Conservation (phyloP, 306 rosid genomes). For the Malus sieversii region DNA sequence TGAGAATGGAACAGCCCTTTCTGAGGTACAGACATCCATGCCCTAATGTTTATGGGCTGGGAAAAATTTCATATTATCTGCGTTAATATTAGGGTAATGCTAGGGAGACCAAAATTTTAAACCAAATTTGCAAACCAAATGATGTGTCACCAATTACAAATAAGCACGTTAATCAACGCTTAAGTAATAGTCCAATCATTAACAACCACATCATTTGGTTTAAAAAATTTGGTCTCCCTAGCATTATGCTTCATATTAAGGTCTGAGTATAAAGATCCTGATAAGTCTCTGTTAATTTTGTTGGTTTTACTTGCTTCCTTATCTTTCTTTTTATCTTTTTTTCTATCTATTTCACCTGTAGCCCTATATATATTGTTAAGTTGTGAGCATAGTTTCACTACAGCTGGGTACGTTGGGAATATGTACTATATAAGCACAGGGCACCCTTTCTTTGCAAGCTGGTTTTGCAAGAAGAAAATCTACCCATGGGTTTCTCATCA, state of each 20-base stretch:
- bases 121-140: no score
- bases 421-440: not conserved
- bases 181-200: no score
- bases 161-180: no score
- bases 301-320: slow-evolving; percentile 1
- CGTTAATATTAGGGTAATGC: not conserved
- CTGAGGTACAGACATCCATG: slow-evolving; percentile 46
- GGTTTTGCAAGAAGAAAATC: not conserved
- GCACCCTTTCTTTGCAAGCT: not conserved
- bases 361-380: not conserved
- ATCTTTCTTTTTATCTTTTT: slow-evolving; percentile 9
- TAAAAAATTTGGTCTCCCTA: no score
- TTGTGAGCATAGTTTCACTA: not conserved
- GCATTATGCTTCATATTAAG: not conserved
- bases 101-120: no score
- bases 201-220: no score
- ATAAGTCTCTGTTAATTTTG: not conserved
- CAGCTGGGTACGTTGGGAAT: not conserved
- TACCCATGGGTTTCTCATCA: not conserved
- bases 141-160: no score
- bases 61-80: not conserved
- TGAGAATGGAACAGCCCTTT: slow-evolving; percentile 79
- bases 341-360: slow-evolving; percentile 6
- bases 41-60: not conserved
- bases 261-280: not conserved